phyloP scores from a whole-genome alignment of 257 asterid genomes.

The Salvia hispanica region DNA sequence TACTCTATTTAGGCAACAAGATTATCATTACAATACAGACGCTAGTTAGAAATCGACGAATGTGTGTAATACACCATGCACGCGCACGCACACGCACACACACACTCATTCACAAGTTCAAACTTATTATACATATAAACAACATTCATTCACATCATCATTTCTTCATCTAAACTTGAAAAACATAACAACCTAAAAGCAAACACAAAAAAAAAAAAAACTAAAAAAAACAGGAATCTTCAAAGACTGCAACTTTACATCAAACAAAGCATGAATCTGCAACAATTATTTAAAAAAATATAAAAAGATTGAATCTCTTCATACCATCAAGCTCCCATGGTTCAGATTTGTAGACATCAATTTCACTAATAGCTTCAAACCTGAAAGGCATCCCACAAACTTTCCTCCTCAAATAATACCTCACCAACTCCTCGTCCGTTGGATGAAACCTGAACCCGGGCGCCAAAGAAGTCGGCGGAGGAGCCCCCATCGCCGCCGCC shows the following conservation, averaged over 20 bases:
- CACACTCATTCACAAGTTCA: no score
- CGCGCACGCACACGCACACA: no score
- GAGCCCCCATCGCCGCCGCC: constrained; percentile 44
- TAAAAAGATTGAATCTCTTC: constrained; percentile 11
- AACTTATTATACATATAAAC: neutral
- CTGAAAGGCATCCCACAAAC: constrained; percentile 78
- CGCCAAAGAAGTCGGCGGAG: constrained; percentile 73
- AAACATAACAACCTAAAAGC: neutral
- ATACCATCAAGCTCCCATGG: constrained; percentile 88
- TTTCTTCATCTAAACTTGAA: constrained; percentile 7
- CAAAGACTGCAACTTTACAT: constrained; percentile 10
- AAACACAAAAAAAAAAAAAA: neutral
- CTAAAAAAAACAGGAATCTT: neutral
- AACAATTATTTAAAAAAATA: constrained; percentile 6
- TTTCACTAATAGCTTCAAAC: constrained; percentile 82
- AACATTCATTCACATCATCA: no score
- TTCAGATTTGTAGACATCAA: constrained; percentile 96
- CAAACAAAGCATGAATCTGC: constrained; percentile 10
- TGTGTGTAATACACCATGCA: neutral
- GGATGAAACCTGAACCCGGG: constrained; percentile 86
- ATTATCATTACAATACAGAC: constrained; percentile 11
- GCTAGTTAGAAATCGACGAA: neutral
- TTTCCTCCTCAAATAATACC: constrained; percentile 81
- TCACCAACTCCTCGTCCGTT: constrained; percentile 58
- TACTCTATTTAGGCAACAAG: constrained; percentile 40